These are phyloP conservation scores for Helicocarpus griseus DNA, from an alignment of 2,329 filamentous ascomycete genomes.

Conservation along the genomic window DNA sequence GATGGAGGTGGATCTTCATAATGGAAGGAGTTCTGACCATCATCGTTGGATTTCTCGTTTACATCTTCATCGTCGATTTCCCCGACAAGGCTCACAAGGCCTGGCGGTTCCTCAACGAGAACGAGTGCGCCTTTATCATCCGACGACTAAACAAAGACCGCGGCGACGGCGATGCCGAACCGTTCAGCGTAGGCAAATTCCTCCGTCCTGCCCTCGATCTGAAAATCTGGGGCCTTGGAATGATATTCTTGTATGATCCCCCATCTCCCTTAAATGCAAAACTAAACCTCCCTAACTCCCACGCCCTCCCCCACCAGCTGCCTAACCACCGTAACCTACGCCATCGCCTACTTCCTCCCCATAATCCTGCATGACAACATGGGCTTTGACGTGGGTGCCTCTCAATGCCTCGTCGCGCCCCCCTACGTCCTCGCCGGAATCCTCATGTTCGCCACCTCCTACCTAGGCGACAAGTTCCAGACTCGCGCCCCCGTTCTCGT, in stretches of 20 bases:
- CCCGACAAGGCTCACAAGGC: slow-evolving; percentile 23
- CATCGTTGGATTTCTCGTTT: slow-evolving; percentile 17
- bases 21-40: slow-evolving; percentile 36
- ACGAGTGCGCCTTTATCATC: slow-evolving; percentile 41
- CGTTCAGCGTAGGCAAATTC: slow-evolving; percentile 32
- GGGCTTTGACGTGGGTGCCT: slow-evolving; percentile 52
- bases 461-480: slow-evolving; percentile 56
- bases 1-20: slow-evolving; percentile 49
- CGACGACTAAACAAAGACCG: slow-evolving; percentile 44
- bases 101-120: slow-evolving; percentile 25
- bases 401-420: slow-evolving; percentile 63
- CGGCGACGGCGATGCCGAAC: slow-evolving; percentile 40
- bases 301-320: slow-evolving; percentile 41
- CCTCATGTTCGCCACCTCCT: slow-evolving; percentile 51
- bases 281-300: slow-evolving; percentile 1
- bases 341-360: slow-evolving; percentile 69
- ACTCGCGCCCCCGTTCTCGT: slow-evolving; percentile 57
- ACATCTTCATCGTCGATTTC: slow-evolving; percentile 29
- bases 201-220: slow-evolving; percentile 38
- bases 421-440: slow-evolving; percentile 58
- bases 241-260: slow-evolving; percentile 37
- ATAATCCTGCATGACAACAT: slow-evolving; percentile 58
- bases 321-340: slow-evolving; percentile 65
- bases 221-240: slow-evolving; percentile 47
- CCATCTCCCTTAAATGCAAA: too few species aligned